These are phyloP conservation scores for Cunninghamia lanceolata DNA, from an alignment of 75 land plant species.

Conservation along the genomic window DNA sequence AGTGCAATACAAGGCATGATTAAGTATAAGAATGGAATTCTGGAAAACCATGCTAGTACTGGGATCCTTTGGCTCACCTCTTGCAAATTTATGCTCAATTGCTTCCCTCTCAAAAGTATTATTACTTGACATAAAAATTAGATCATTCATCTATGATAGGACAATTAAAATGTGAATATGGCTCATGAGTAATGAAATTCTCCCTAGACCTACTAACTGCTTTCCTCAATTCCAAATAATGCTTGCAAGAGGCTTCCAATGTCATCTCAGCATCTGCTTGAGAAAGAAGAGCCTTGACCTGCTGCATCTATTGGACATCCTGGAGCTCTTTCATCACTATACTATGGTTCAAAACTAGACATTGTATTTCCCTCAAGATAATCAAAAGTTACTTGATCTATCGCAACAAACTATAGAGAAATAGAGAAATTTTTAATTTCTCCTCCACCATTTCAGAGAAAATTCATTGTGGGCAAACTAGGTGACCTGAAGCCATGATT, in stretches of 20 bases:
- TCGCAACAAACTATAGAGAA: too few relatives aligned
- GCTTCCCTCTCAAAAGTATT: slow-evolving; percentile 22
- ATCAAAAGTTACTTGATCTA: too few relatives aligned
- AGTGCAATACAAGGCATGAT: slow-evolving; percentile 15
- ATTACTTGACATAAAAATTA: slow-evolving; percentile 15
- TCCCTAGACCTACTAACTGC: slow-evolving; percentile 3
- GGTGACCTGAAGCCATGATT: too few relatives aligned
- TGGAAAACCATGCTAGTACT: slow-evolving; percentile 18
- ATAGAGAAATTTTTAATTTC: too few relatives aligned
- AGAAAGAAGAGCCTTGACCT: slow-evolving; percentile 28
- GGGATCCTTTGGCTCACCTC: slow-evolving; percentile 19
- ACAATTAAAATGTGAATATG: slow-evolving; percentile 19
- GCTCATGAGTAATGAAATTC: slow-evolving; percentile 1
- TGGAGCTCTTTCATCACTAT: slow-evolving; percentile 16
- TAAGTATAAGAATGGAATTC: slow-evolving; percentile 15
- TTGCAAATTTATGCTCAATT: slow-evolving; percentile 12
- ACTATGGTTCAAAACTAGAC: too few relatives aligned
- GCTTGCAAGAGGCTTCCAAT: slow-evolving; percentile 11
- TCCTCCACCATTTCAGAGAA: too few relatives aligned
- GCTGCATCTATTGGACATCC: slow-evolving; percentile 29
- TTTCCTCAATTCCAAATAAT: slow-evolving; percentile 7
- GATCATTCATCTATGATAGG: slow-evolving; percentile 26
- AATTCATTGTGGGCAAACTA: too few relatives aligned
- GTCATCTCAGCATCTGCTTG: slow-evolving; percentile 30
- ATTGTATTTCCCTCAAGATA: too few relatives aligned